Evolutionary conservation across 352 stramenopile species (phyloP).

Genomic region (Globisporangium spinosum): DNA sequence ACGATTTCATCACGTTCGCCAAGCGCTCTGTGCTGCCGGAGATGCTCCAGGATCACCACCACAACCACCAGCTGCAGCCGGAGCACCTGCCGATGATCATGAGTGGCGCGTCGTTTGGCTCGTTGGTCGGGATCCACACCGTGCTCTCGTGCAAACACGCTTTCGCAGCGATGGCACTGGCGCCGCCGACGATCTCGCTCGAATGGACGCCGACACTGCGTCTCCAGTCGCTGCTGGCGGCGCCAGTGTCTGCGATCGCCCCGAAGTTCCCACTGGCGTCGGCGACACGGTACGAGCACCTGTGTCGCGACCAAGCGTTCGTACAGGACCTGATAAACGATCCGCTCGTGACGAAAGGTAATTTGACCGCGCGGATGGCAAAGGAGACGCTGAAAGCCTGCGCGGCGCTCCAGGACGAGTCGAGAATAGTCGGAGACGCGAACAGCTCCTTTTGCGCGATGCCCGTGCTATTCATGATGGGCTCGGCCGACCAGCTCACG

Average conservation of each 20-base stretch:
- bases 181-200: conserved; percentile 20
- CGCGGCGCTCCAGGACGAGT: conserved; percentile 11
- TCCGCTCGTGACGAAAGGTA: conserved; percentile 18
- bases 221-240: conserved; percentile 17
- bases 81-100: conserved; percentile 20
- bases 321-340: conserved; percentile 26
- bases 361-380: background rate
- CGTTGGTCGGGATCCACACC: conserved; percentile 31
- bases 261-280: conserved; percentile 26
- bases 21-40: conserved; percentile 33
- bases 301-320: conserved; percentile 29
- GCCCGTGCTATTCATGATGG: conserved; percentile 29
- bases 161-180: conserved; percentile 24
- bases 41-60: conserved; percentile 8
- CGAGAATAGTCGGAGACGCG: conserved; percentile 6
- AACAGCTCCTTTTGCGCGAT: conserved; percentile 22
- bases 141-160: conserved; percentile 23
- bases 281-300: conserved; percentile 18
- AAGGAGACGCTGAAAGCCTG: conserved; percentile 24
- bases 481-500: conserved; percentile 28
- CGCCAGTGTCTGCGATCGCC: conserved; percentile 17
- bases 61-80: no score
- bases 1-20: conserved; percentile 38
- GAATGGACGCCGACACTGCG: conserved; percentile 16
- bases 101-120: conserved; percentile 29